Base-by-base conservation (phyloP, 2,329 filamentous ascomycete genomes). In the Fusarium mangiferae region DNA sequence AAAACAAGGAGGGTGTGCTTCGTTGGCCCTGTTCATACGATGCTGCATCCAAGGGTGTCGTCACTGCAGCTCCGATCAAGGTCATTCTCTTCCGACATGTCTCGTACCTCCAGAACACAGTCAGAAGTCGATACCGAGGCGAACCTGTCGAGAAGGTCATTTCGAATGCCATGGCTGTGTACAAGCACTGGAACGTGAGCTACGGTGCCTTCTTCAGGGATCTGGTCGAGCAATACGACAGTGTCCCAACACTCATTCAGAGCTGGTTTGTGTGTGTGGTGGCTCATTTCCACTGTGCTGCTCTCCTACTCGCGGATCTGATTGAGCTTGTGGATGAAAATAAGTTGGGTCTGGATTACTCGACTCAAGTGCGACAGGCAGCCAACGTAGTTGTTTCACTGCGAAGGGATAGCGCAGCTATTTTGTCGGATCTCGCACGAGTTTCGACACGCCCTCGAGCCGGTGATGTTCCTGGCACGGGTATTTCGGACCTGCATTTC, bases 181-280 rank as follows among this genome's bases (percentile, higher is more conserved):
- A 88, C 76, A 82, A 86, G 49, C 85, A 90, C 78, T 90, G 89
- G 89, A 86, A 88, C 62, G 75, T 78, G 28, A 83, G 84, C 1
- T 89, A 90, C 70, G 84, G 84, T 3, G 82, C 82, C 2, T 88
- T 90, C 72, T 87, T 89, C 74, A 78, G 82, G 22, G 87, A 89
- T 66, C 85, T 88, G 44, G 81, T 89, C 18, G 79, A 83, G 6
- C 80, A 87, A 66, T 88, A 89, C 66, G 82, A 86, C 38, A 75
- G 79, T 2, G 83, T 90, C 2, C 87, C 88, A 3, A 76, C 85
- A 17, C 86, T 86, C 20, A 84, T 90, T 9, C 88, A 89, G 74
- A 88, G 88, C 46, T 91, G 89, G 89, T 90, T 90, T 68, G 84
- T 89, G 20, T 87, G 88, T 59, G 84, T 91, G 30, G 82, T 85